A percentile compares a stretch with the other conserved stretches of the same genome.
phyloP scores from a whole-genome alignment of 371 early-diverging fungal genomes.

The Mucor irregularis region DNA sequence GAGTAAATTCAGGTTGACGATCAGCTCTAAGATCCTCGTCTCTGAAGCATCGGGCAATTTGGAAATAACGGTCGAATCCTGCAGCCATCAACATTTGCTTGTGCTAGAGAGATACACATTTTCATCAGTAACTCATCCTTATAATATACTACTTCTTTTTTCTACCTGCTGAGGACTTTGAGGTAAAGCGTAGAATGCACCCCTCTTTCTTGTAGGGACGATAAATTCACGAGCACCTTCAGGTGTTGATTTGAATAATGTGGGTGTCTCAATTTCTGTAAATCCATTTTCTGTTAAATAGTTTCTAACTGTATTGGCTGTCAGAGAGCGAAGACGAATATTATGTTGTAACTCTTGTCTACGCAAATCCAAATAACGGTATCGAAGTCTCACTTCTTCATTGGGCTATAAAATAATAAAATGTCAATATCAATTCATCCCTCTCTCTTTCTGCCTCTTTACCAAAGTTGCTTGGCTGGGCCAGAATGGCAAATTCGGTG shows the following conservation, averaged over 20 bases:
- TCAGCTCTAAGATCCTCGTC: constrained; percentile 91
- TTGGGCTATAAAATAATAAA: constrained; percentile 75
- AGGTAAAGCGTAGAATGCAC: constrained; percentile 85
- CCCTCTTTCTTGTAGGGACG: constrained; percentile 82
- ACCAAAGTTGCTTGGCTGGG: constrained; percentile 63
- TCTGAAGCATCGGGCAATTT: constrained; percentile 92
- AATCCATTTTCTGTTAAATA: constrained; percentile 68
- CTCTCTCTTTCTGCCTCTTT: constrained; percentile 80
- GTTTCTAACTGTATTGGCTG: constrained; percentile 66
- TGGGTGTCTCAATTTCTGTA: constrained; percentile 91
- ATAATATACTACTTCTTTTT: background rate
- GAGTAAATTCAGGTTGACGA: constrained; percentile 92
- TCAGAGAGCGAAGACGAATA: constrained; percentile 67
- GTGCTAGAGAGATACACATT: constrained; percentile 40
- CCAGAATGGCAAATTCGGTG: constrained; percentile 70
- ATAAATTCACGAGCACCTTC: constrained; percentile 94
- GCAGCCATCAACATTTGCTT: constrained; percentile 93
- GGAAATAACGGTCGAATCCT: constrained; percentile 90
- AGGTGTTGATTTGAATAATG: constrained; percentile 91
- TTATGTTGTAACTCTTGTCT: constrained; percentile 74
- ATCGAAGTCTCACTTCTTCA: constrained; percentile 78
- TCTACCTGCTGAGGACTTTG: constrained; percentile 91
- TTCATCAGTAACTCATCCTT: background rate
- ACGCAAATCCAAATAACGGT: constrained; percentile 86
- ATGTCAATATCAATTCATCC: constrained; percentile 75